Base-by-base conservation (phyloP, 345 rosid species). In the Populus pruinosa region DNA sequence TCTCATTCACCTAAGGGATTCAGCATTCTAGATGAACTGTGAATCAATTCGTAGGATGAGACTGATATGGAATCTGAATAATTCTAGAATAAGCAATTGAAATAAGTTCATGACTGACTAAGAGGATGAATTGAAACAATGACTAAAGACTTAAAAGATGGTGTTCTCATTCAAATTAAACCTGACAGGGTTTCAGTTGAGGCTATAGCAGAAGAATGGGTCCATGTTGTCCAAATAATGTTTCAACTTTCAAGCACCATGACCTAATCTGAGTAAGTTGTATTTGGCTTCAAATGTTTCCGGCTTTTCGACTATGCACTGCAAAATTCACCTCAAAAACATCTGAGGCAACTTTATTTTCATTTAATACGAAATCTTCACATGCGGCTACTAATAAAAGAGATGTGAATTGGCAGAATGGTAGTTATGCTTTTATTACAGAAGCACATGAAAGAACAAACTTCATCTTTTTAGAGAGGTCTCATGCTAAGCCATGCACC, bases 1-100 rank as follows among this genome's bases (percentile, higher is more conserved):
- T 33, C 25, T 61, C 41, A 77, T 53, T 71, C 53, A 70, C 43
- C 43, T 55, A 43, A 61, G 67, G 75, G 53, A 44, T 25, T 56
- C 9, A 55, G 72, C 14, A 43, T 50, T 39, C 70, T 38, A 50
- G 20, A 70, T 53, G 39, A n/a, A 13, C 68, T 66, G 59, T 17
- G 38, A 69, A 71, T 69, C 56, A 67, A n/a, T 71, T 10, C 63
- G 1, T 64, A 38, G 43, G n/a, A 33, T 13, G 29, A 56, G 23
- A 11, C 17, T 55, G 11, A 11, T 4, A 14, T 47, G 33, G 31
- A 23, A 5, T 44, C 59, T 70, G 5, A 56, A 56, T 56, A 56
- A n/a, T 6, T 56, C 13, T 38, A 36, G 50, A 59, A 47, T 23
- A n/a, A 20, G 7, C 7, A 39, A 59, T 33, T 72, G 56, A 68